Evolutionary conservation across 352 stramenopile genomes (phyloP).

Genomic region (Peronospora farinosa): DNA sequence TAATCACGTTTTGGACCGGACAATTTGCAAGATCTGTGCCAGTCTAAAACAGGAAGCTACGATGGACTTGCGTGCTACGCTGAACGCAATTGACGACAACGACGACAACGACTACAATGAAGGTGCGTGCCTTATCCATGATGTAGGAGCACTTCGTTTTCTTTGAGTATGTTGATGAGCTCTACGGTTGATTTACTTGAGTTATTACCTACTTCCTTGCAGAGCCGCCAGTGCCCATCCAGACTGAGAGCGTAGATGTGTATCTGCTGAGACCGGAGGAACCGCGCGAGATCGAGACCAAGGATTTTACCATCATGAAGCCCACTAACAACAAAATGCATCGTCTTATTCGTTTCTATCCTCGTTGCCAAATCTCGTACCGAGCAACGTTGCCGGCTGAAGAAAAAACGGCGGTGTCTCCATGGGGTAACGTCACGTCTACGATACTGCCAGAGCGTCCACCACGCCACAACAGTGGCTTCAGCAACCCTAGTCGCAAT

Average conservation of each 20-base stretch:
- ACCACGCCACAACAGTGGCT: conserved; percentile 60
- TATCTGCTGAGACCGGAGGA: conserved; percentile 67
- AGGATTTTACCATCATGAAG: conserved; percentile 81
- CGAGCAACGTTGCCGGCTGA: conserved; percentile 49
- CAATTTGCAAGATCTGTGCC: not conserved
- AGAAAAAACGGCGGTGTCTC: conserved; percentile 51
- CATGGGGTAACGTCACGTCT: conserved; percentile 43
- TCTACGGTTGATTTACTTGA: not conserved
- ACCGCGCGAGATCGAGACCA: conserved; percentile 53
- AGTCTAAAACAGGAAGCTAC: not conserved
- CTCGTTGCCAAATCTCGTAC: conserved; percentile 68
- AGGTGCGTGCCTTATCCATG: conserved; percentile 5
- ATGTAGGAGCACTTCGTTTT: not conserved
- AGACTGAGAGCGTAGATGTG: conserved; percentile 63
- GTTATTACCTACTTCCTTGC: not conserved
- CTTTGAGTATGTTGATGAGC: not conserved
- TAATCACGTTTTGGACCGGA: not conserved
- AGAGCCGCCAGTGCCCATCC: conserved; percentile 20
- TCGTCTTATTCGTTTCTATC: conserved; percentile 57
- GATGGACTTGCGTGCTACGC: conserved; percentile 23
- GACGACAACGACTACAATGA: conserved; percentile 20
- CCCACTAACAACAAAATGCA: conserved; percentile 77
- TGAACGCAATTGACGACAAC: conserved; percentile 21
- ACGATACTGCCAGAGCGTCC: conserved; percentile 35
- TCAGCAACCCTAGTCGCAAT: conserved; percentile 66